These are phyloP conservation scores for Dothideomycetes sp. DNA, from an alignment of 2,329 filamentous ascomycete genomes.

Conservation along the genomic window DNA sequence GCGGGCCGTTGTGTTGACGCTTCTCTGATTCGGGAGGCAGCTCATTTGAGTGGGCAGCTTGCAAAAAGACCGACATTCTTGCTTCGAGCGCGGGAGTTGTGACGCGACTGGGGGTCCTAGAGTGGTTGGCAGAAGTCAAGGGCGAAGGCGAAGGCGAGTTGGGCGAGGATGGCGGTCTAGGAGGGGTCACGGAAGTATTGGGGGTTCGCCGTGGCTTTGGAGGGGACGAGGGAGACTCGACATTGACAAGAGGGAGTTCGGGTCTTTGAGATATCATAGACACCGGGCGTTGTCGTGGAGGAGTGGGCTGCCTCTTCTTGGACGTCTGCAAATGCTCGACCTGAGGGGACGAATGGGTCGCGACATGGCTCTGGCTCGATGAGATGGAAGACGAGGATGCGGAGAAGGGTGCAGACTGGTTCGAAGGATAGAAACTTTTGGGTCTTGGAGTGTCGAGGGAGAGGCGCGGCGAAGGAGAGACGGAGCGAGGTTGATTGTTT, in stretches of 20 bases:
- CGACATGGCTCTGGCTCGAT: too few species aligned
- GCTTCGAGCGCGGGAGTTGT: slow-evolving; percentile 31
- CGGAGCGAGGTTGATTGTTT: slow-evolving; percentile 2
- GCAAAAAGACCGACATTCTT: slow-evolving; percentile 24
- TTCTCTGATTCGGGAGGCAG: slow-evolving; percentile 1
- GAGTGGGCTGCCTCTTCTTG: slow-evolving; percentile 22
- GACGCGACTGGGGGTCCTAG: slow-evolving; percentile 27
- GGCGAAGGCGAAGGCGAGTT: slow-evolving; percentile 16
- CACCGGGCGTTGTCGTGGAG: slow-evolving; percentile 29
- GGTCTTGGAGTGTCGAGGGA: slow-evolving; percentile 31
- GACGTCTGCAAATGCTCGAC: slow-evolving; percentile 21
- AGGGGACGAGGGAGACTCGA: slow-evolving; percentile 62
- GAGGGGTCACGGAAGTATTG: slow-evolving; percentile 5
- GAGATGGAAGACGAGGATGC: too few species aligned
- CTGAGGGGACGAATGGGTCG: slow-evolving; percentile 11
- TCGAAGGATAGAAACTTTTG: too few species aligned
- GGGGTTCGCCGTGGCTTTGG: slow-evolving; percentile 31
- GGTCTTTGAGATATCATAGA: slow-evolving; percentile 38
- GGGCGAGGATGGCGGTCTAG: slow-evolving; percentile 9
- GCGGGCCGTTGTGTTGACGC: neutral
- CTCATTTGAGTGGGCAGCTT: slow-evolving; percentile 13
- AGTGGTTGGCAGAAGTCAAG: slow-evolving; percentile 14
- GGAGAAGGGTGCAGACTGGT: too few species aligned
- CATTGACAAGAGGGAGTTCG: slow-evolving; percentile 53
- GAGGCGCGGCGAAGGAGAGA: slow-evolving; percentile 12